A percentile compares a stretch with the other conserved stretches of the same genome.
phyloP scores from a whole-genome alignment of 257 asterid species.

The Plectranthus barbatus region DNA sequence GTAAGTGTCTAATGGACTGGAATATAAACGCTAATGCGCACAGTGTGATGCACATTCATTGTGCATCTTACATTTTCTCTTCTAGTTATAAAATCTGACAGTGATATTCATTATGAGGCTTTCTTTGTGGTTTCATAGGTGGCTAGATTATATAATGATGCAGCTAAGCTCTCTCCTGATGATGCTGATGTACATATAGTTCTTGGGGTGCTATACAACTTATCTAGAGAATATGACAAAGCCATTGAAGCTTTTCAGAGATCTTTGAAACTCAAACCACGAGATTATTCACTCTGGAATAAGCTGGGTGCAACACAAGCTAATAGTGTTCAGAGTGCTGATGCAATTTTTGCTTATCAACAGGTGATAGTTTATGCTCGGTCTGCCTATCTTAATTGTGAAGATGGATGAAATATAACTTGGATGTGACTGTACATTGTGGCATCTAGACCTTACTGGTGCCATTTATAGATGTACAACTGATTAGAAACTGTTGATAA shows the following conservation, averaged over 20 bases:
- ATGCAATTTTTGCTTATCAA: constrained; percentile 93
- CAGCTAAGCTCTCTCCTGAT: constrained; percentile 86
- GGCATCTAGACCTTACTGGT: not conserved
- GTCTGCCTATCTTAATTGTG: not conserved
- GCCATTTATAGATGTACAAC: not conserved
- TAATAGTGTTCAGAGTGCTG: constrained; percentile 92
- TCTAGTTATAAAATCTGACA: not conserved
- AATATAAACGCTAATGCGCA: not conserved
- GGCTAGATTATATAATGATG: constrained; percentile 70
- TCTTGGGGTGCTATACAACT: constrained; percentile 86
- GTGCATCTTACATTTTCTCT: not conserved
- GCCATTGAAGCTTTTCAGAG: constrained; percentile 94
- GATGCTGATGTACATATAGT: constrained; percentile 98
- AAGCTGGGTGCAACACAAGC: constrained; percentile 99
- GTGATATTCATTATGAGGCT: constrained; percentile 10
- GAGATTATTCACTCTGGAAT: constrained; percentile 98
- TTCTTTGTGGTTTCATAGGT: constrained; percentile 44
- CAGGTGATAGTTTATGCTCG: constrained; percentile 37
- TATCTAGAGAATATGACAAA: constrained; percentile 81
- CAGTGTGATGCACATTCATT: not conserved
- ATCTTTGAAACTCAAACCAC: constrained; percentile 87
- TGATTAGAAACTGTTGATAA: not conserved
- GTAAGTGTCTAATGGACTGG: constrained; percentile 39
- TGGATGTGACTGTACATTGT: not conserved
- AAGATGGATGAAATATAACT: not conserved